Evolutionary conservation across 176 grass and related monocot genomes (phyloP).

Genomic region (Oryza australiensis): DNA sequence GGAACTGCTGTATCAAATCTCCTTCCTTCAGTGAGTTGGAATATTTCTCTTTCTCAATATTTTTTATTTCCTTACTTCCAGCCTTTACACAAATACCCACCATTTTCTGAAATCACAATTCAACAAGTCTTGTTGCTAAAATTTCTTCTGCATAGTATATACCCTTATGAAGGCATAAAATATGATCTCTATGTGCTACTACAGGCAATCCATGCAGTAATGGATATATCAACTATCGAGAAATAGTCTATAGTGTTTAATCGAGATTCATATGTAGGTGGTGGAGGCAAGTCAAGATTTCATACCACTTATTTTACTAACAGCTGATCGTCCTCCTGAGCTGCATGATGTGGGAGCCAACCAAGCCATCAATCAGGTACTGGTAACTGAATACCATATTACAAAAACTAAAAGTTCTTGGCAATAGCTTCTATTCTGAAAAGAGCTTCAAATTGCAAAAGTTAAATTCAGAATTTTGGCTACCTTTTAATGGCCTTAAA

Average conservation of each 20-base stretch:
- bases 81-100: slow-evolving; percentile 12
- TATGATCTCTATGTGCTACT: neutral
- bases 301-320: slow-evolving; percentile 81
- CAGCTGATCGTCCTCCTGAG: slow-evolving; percentile 93
- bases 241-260: slow-evolving; percentile 25
- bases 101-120: neutral
- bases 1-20: slow-evolving; percentile 99
- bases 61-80: slow-evolving; percentile 6
- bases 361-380: slow-evolving; percentile 93
- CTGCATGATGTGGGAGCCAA: slow-evolving; percentile 91
- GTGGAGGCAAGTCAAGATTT: slow-evolving; percentile 94
- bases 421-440: neutral
- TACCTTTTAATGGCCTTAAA: neutral
- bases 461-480: slow-evolving; percentile 4
- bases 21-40: slow-evolving; percentile 76
- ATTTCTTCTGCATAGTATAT: slow-evolving; percentile 12
- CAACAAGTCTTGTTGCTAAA: neutral
- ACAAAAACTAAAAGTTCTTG: slow-evolving; percentile 34
- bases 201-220: neutral
- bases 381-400: slow-evolving; percentile 15
- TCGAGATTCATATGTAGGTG: slow-evolving; percentile 55
- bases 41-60: slow-evolving; percentile 28
- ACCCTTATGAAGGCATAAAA: slow-evolving; percentile 12
- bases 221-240: neutral
- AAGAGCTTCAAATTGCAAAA: neutral